Base-by-base conservation (phyloP, 1,284 basidiomycete genomes). In the Athelia psychrophila region DNA sequence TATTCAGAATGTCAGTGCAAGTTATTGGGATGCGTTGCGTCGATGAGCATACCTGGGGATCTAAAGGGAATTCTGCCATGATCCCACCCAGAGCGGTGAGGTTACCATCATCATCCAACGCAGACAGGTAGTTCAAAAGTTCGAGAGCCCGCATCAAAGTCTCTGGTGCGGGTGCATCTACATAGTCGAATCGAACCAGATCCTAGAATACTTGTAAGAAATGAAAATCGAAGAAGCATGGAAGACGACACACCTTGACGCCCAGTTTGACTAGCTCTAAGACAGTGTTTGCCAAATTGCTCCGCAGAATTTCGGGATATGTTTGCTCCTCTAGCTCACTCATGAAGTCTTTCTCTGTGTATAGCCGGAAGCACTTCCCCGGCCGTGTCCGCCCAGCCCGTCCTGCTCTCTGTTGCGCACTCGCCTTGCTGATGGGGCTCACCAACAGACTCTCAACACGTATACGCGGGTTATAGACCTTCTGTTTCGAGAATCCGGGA, bases 21-120 rank as follows among this genome's bases (percentile, higher is more conserved):
- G 81, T 83, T 91, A 24, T 9, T 38, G 15, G 50, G 9, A 23
- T 58, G 13, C 54, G 49, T 27, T 52, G 38, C 36, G 47, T 30
- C 6, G 27, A 13, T 30, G 27, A 15, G 58, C 69, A 35, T 57
- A 86, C 88, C 76, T 98, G 96, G 27, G 97, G 96, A 67, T 99
- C 97, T 24, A 99, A 79, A 15, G 96, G 96, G 74, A 99, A 98
- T 59, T 98, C 95, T 12, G 96, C 96, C 96, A 99, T 98, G 55
- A 95, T 91, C 45, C 75, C 76, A 13, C 97, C 96, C 2, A 98
- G 73, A 0, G 87, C 72, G 1, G 96, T 99, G 51, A 99, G 70
- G 56, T 93, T 86, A 16, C 97, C 96, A 4, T 98, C 93, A 61
- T 99, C 95, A 64, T 99, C 94, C 55, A 99, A 77, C 0, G 95